phyloP scores from a whole-genome alignment of 495 filamentous ascomycete species.

The Xylaria cubensis region DNA sequence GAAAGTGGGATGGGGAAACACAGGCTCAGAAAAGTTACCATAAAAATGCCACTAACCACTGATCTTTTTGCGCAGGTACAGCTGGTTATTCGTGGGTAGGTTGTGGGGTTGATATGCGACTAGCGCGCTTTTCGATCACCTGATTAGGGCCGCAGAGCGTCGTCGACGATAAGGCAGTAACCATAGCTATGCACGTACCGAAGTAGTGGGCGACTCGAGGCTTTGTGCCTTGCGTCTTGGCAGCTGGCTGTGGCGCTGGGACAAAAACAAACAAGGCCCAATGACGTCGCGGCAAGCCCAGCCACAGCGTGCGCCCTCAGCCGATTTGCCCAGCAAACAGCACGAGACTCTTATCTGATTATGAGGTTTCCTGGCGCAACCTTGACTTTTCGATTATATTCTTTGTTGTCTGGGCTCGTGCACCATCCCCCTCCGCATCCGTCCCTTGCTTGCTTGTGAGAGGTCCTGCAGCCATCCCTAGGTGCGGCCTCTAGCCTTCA shows the following conservation, averaged over 20 bases:
- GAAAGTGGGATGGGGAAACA: slow-evolving; percentile 32
- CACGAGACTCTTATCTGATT: slow-evolving; percentile 28
- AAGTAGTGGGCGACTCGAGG: not conserved
- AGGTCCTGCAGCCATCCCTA: not conserved
- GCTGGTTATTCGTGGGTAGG: slow-evolving; percentile 22
- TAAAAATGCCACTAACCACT: slow-evolving; percentile 22
- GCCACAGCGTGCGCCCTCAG: slow-evolving; percentile 24
- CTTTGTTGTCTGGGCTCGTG: slow-evolving; percentile 25
- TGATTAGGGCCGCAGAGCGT: slow-evolving; percentile 39
- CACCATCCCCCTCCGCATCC: slow-evolving; percentile 23
- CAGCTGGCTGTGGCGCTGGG: not conserved
- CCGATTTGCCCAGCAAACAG: slow-evolving; percentile 13
- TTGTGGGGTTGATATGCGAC: slow-evolving; percentile 31
- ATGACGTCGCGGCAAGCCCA: slow-evolving; percentile 26
- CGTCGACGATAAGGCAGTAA: not conserved
- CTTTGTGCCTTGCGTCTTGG: not conserved
- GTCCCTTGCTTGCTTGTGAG: not conserved
- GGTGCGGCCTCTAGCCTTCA: not conserved
- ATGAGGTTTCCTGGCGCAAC: slow-evolving; percentile 26
- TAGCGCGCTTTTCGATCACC: slow-evolving; percentile 36
- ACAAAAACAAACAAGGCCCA: slow-evolving; percentile 13
- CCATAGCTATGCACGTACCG: not conserved
- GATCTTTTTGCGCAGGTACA: slow-evolving; percentile 18
- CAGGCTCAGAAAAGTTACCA: slow-evolving; percentile 37
- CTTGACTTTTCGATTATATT: slow-evolving; percentile 24